Evolutionary conservation across 2,329 filamentous ascomycete species (phyloP).

Genomic region (Aureobasidium uvarum): DNA sequence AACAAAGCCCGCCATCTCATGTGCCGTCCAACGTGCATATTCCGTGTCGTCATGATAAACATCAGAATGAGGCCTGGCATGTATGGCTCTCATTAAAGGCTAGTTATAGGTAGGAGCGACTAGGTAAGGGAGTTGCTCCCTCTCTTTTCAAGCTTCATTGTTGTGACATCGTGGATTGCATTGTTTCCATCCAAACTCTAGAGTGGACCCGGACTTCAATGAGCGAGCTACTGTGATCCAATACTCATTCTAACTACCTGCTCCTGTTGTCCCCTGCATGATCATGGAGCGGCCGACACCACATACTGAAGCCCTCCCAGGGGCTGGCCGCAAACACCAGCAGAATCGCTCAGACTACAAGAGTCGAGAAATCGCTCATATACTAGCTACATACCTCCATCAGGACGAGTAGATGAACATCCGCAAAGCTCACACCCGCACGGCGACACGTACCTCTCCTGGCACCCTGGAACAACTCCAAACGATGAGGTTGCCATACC

Average conservation of each 20-base stretch:
- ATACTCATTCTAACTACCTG: background rate
- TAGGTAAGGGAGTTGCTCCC: background rate
- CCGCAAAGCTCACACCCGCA: background rate
- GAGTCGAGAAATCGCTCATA: constrained; percentile 33
- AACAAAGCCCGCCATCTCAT: constrained; percentile 12
- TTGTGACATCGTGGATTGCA: background rate
- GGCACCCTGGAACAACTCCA: background rate
- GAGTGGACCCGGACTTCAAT: background rate
- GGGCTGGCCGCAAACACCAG: constrained; percentile 41
- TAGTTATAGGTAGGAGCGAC: background rate
- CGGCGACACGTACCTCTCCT: background rate
- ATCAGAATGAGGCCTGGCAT: constrained; percentile 7
- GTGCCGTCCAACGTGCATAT: constrained; percentile 15
- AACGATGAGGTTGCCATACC: constrained; percentile 8
- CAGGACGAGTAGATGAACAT: constrained; percentile 7
- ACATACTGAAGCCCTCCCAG: constrained; percentile 37
- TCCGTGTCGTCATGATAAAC: constrained; percentile 7
- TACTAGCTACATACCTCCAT: constrained; percentile 11
- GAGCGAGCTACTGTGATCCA: background rate
- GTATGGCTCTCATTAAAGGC: background rate
- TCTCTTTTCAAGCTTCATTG: background rate
- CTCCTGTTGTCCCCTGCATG: too few species aligned
- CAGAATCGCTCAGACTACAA: constrained; percentile 27
- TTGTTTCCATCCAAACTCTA: background rate
- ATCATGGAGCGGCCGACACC: constrained; percentile 37